Evolutionary conservation across 257 asterid species (phyloP), one percentile per base, ranked within the genome.

Genomic region (Salvia hispanica): DNA sequence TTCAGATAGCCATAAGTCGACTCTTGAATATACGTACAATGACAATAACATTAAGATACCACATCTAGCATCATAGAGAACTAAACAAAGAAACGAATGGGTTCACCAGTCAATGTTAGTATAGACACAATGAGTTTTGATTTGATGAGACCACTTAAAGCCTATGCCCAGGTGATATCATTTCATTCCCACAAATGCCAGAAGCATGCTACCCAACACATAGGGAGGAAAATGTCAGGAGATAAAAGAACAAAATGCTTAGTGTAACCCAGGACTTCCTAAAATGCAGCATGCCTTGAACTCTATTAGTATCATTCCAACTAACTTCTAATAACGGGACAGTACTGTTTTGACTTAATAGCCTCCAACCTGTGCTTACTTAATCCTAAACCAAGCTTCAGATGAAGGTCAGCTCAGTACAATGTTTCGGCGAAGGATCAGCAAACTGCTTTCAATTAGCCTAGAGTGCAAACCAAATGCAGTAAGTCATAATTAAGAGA

Each of bases 21-120:
- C 8, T 11, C 61, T 42, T 28, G 8, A 55, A 59, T 21, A 11
- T 54, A 33, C 37, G 14, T 47, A 60, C 58, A 36, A n/a, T 25
- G 48, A 64, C 9, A 13, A 65, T 64, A 64, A 53, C 69, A 70
- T 15, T 60, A n/a, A 45, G 37, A 64, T 13, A 44, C 40, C 34
- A 56, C 44, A 52, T 68, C 44, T 40, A 58, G 55, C 64, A 18
- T 28, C 34, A 51, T 33, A 58, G 6, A 64, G 59, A 69, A 31
- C 61, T 44, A 37, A 12, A 58, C 60, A 50, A 62, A 58, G n/a
- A 59, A 55, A 42, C 34, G 33, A 43, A 14, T n/a, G 44, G 14
- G 12, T 14, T 61, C 66, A 42, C 48, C 61, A 39, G 15, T 46
- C 25, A 50, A 25, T 6, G 3, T 33, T 18, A 9, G 62, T 37